These are phyloP conservation scores for Keqinozyma sinolaborantium DNA, from an alignment of 1,139 yeast species.

Conservation along the genomic window DNA sequence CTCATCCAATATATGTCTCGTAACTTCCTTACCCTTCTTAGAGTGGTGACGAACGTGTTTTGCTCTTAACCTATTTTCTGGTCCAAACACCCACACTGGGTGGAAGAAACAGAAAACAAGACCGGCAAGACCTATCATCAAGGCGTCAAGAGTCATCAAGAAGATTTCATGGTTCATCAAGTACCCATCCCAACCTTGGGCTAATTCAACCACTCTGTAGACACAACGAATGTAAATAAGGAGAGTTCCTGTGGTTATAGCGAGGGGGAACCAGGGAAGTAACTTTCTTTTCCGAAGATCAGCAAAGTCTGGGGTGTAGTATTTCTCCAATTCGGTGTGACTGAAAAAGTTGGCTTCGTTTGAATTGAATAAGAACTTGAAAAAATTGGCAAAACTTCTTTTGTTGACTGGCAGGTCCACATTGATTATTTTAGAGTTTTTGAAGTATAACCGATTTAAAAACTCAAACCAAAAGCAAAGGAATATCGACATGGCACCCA, in stretches of 20 bases:
- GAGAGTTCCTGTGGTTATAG: constrained; percentile 46
- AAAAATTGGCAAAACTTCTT: constrained; percentile 15
- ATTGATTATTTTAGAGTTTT: constrained; percentile 7
- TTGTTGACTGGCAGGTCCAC: constrained; percentile 20
- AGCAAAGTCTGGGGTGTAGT: constrained; percentile 14
- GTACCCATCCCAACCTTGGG: constrained; percentile 72
- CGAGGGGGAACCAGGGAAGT: constrained; percentile 44
- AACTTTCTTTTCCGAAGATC: constrained; percentile 17
- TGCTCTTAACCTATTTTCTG: constrained; percentile 8
- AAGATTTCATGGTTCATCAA: constrained; percentile 67
- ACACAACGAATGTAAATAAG: constrained; percentile 63
- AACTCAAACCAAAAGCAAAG: constrained; percentile 24
- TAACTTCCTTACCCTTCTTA: too few species aligned
- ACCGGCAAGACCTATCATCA: constrained; percentile 51
- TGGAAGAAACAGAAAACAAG: constrained; percentile 48
- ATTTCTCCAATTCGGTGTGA: constrained; percentile 13
- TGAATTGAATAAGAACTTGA: constrained; percentile 22
- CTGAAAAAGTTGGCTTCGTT: constrained; percentile 13
- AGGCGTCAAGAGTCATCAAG: constrained; percentile 70
- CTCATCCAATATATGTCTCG: too few species aligned
- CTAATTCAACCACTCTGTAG: constrained; percentile 73
- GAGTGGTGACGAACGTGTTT: constrained; percentile 13
- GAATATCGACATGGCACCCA: constrained; percentile 32
- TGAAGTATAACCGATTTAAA: constrained; percentile 21
- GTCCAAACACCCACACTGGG: constrained; percentile 57